phyloP scores from a whole-genome alignment of 306 rosid species.

The Hippophae tibetana region DNA sequence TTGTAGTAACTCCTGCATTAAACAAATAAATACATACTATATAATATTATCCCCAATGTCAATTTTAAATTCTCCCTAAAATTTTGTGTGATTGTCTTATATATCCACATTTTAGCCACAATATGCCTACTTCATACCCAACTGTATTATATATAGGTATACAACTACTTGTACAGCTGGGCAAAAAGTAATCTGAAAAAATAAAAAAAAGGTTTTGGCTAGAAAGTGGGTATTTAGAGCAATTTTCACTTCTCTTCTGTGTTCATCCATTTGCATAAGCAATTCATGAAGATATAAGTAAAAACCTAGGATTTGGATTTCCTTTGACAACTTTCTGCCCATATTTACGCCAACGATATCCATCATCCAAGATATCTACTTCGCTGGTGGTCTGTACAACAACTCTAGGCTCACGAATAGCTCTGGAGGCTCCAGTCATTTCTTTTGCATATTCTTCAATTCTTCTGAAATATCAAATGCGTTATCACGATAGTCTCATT shows the following conservation, averaged over 20 bases:
- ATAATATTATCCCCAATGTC: background rate
- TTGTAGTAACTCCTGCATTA: slow-evolving; percentile 90
- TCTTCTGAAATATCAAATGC: slow-evolving; percentile 47
- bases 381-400: slow-evolving; percentile 98
- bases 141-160: no score
- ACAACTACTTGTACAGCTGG: background rate
- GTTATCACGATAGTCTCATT: slow-evolving; percentile 15
- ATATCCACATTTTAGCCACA: no score
- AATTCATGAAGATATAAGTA: background rate
- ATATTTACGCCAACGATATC: slow-evolving; percentile 94
- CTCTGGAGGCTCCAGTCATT: slow-evolving; percentile 95
- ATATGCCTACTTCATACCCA: no score
- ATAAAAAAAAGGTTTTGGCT: no score
- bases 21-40: background rate
- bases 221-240: no score
- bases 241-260: no score
- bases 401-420: slow-evolving; percentile 94
- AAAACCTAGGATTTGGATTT: slow-evolving; percentile 94
- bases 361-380: slow-evolving; percentile 94
- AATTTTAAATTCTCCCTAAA: background rate
- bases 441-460: slow-evolving; percentile 76
- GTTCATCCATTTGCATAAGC: no score
- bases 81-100: background rate
- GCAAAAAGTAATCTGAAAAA: slow-evolving; percentile 7
- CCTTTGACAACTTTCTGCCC: slow-evolving; percentile 98